Base-by-base conservation (phyloP, 192 early-diverging fungal species). In the Coemansia sp. region DNA sequence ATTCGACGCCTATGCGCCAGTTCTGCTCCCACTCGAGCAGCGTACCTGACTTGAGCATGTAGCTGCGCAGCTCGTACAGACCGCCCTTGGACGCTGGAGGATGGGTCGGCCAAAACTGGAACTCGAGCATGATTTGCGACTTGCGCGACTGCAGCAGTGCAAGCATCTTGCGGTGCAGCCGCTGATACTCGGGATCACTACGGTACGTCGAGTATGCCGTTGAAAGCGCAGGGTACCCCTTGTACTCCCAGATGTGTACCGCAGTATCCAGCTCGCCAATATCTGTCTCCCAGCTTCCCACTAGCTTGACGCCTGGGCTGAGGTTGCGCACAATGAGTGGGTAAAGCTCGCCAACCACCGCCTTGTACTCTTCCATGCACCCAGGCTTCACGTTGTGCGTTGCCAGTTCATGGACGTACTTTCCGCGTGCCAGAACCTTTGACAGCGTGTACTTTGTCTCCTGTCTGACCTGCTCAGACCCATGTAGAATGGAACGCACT, bases 1-100 rank as follows among this genome's bases (percentile, higher is more conserved):
- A 94, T 59, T 95, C 92, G 19, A 97, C 83, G 61, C 95, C 95
- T 29, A 87, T 82, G 21, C 88, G 84, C 95, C 93, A 95, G 74
- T 94, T 87, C 26, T 87, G 83, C 74, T 95, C 94, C 95, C 95
- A 97, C 72, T 97, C 92, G 16, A 97, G 79, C 69, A 97, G 69
- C 38, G 88, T 83, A 14, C 95, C 95, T 25, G 95, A 91, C 88
- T 93, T 83, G 50, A 97, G 77, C 19, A 81, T 83, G 75, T 97
- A 97, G 51, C 91, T 88, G 59, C 95, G 83, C 73, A 97, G 78
- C 77, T 97, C 95, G 71, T 97, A 97, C 47, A 97, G 90, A 39
- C 92, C 92, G 68, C 90, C 87, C 50, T 85, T 77, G 23, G 78
- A 72, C n/a, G 85, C 82, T 14, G 93, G 93, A 11, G 91, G 87